Evolutionary conservation across 1,284 basidiomycete species (phyloP), one percentile per base, ranked within the genome.

Genomic region (Neotropicomus parvogracilis): DNA sequence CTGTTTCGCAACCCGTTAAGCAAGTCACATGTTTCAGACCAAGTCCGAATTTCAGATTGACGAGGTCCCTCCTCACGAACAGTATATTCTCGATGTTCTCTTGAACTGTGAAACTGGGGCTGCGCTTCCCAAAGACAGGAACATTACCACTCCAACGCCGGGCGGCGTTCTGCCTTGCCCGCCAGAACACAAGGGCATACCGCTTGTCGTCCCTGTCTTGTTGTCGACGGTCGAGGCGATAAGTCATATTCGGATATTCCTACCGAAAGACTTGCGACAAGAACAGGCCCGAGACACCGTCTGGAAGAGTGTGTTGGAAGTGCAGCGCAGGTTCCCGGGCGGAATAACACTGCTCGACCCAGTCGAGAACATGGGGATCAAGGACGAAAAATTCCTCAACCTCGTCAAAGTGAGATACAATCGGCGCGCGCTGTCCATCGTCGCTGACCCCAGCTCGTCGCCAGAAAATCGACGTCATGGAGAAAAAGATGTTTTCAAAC

Each of bases 11-110:
- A 6, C 33, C 39, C 14, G 6, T 37, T 20, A 26, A 16, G 3
- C 17, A 37, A 40, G 21, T 36, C 44, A 0, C 14, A 9, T 16
- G 3, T 44, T 35, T 9, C 24, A 69, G 65, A 55, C 46, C 0
- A 68, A 55, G 31, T 60, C 54, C 16, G 65, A 65, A 47, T 65
- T 61, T 24, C 55, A 58, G 19, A 39, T 79, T 17, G 90, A 93
- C 38, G 82, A 88, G 12, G 55, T 85, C 2, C 77, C 83, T 9
- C 82, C 93, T 1, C 94, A 97, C 61, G 87, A 92, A 59, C 88
- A 92, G 61, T 99, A 95, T 65, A 81, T 98, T 49, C 74, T 99
- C 27, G 95, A 98, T 54, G 91, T 97, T n/a, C 80, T 99, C 12
- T 75, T 98, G 28, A 84, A 90, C 55, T 90, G 91, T 56, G 82